Evolutionary conservation across 257 asterid species (phyloP), one percentile per base, ranked within the genome.

Genomic region (Penstemon barbatus): DNA sequence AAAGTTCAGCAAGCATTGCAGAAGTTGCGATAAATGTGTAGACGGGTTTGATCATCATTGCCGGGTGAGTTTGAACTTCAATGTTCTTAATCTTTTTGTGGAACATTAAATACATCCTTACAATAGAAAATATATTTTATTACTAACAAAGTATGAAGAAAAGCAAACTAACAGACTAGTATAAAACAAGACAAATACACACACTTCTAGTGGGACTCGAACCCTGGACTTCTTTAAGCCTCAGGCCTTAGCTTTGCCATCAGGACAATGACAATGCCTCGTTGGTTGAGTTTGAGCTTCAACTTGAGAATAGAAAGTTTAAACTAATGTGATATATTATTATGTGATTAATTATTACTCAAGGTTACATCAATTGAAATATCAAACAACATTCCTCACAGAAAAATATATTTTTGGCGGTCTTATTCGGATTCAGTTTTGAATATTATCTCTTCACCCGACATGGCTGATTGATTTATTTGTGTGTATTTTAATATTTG

Each of bases 31-130:
- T 80, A 93, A 93, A 82, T 93, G 98, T 85, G 98, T 93, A 57
- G 98, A 93, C 33, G 98, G 97, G 71, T 93, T 93, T 63, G 98
- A 93, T 85, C 98, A 93, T 83, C 98, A 93, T 78, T 93, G 98
- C 69, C 93, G 98, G 82, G 98, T 93, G 71, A 76, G 98, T 85
- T 74, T 58, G 71, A 53, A 57, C 38, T 72, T 72, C 63, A 44
- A 39, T 60, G 72, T 57, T 25, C 1, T 25, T 25, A 1, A 1
- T 25, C 33, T 25, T 25, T 25, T 25, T 2, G 33, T 25, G 33
- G 2, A 25, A 25, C 33, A 25, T 25, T 1, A 25, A 25, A 25
- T 25, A 2, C 33, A 25, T 25, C 33, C 33, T 25, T 25, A 25
- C 33, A 25, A 1, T 2, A 25, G 33, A 25, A 25, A 1, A 25